A percentile compares a stretch with the other conserved stretches of the same genome.
These are phyloP conservation scores for Grosmannia clavigera DNA, from an alignment of 2,329 filamentous ascomycete genomes.

Conservation along the genomic window DNA sequence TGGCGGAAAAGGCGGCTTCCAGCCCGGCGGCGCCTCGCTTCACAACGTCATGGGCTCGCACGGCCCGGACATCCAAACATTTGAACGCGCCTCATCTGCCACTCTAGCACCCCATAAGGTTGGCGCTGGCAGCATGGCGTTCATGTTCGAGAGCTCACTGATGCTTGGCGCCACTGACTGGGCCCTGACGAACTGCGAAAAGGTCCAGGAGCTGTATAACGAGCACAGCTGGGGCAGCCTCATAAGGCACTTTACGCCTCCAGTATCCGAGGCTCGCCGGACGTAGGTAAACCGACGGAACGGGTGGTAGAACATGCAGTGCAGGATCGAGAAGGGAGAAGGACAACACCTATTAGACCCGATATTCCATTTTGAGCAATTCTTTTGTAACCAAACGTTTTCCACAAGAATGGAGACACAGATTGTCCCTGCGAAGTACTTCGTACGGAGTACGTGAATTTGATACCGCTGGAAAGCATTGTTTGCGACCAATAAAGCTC, in stretches of 20 bases:
- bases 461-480: not conserved
- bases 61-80: conserved; percentile 44
- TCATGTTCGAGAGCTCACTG: conserved; percentile 56
- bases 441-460: no score
- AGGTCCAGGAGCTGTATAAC: conserved; percentile 56
- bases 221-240: conserved; percentile 65
- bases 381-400: no score
- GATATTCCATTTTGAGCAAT: no score
- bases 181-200: conserved; percentile 47
- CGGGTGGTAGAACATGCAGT: no score
- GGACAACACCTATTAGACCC: no score
- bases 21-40: conserved; percentile 43
- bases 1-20: conserved; percentile 36
- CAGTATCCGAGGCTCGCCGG: not conserved
- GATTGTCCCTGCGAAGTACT: no score
- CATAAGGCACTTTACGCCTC: not conserved
- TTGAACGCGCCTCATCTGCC: conserved; percentile 42
- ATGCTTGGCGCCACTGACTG: conserved; percentile 63
- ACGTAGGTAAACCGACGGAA: no score
- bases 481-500: not conserved
- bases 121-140: conserved; percentile 47
- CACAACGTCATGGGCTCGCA: conserved; percentile 62
- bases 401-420: no score
- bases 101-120: conserved; percentile 41
- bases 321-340: no score